Conservation (phyloP, 1,284 basidiomycete species). For the Puccinia novopanici region DNA sequence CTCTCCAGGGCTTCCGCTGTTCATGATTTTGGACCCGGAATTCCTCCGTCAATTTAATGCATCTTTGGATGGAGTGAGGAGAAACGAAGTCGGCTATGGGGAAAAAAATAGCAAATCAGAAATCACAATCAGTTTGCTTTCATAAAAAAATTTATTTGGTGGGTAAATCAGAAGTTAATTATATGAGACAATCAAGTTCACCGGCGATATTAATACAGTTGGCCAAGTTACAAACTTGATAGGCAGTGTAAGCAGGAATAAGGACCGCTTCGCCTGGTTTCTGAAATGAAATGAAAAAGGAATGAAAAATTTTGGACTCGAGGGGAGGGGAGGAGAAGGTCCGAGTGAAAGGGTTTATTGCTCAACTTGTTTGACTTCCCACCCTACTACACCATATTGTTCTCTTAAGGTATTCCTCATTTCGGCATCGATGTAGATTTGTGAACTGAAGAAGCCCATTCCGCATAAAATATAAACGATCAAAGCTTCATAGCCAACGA, state of each 20-base stretch:
- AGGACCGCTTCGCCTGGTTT: too few relatives aligned
- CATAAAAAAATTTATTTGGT: background rate
- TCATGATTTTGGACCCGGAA: conserved; percentile 32
- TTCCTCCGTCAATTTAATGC: conserved; percentile 33
- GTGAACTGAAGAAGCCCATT: conserved; percentile 51
- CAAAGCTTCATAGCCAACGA: background rate
- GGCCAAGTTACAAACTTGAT: too few relatives aligned
- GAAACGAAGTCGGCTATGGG: conserved; percentile 36
- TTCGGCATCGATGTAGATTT: conserved; percentile 54
- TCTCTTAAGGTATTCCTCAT: conserved; percentile 54
- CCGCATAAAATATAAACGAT: background rate
- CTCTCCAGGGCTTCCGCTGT: too few relatives aligned
- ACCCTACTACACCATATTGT: conserved; percentile 54
- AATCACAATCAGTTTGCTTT: background rate
- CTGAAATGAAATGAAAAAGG: too few relatives aligned
- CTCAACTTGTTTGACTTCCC: conserved; percentile 53
- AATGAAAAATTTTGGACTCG: too few relatives aligned
- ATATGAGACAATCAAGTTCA: too few relatives aligned
- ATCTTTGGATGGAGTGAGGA: too few relatives aligned
- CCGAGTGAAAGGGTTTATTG: too few relatives aligned
- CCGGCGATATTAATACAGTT: too few relatives aligned
- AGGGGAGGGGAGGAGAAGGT: too few relatives aligned
- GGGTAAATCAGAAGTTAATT: background rate
- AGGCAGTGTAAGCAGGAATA: too few relatives aligned
- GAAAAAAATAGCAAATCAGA: too few relatives aligned